Percentiles rank a stretch among this genome's conserved stretches.
phyloP scores from a whole-genome alignment of 192 early-diverging fungal genomes.

The Backusella westeae region DNA sequence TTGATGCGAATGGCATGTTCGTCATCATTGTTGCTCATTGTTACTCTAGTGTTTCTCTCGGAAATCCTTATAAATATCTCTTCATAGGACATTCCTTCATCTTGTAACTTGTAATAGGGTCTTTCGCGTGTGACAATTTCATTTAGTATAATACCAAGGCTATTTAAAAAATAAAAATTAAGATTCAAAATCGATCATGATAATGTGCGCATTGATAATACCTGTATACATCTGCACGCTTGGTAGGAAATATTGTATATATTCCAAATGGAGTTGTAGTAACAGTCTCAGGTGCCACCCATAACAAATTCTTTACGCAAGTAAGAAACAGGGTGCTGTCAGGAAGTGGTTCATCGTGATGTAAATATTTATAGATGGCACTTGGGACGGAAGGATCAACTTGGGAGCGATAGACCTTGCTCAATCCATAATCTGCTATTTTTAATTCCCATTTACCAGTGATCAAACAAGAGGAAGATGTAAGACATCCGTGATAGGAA shows the following conservation, averaged over 20 bases:
- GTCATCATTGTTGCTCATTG: background rate
- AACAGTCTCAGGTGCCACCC: constrained; percentile 39
- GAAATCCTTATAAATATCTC: background rate
- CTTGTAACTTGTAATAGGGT: constrained; percentile 30
- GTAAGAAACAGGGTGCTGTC: background rate
- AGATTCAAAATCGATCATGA: background rate
- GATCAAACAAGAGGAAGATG: constrained; percentile 39
- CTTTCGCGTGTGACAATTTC: constrained; percentile 42
- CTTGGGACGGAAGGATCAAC: background rate
- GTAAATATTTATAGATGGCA: background rate
- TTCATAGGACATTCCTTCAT: constrained; percentile 12
- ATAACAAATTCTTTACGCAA: constrained; percentile 27
- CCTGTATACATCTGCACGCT: constrained; percentile 43
- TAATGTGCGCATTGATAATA: background rate
- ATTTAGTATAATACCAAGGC: constrained; percentile 44
- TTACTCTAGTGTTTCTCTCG: background rate
- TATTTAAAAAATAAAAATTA: constrained; percentile 16
- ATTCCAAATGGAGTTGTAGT: constrained; percentile 9
- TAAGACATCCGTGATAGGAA: constrained; percentile 39
- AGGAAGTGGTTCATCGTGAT: background rate
- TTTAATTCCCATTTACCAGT: constrained; percentile 45
- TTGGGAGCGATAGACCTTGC: constrained; percentile 29
- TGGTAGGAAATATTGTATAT: constrained; percentile 28
- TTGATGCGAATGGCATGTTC: background rate
- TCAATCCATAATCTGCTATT: constrained; percentile 41